Conservation (phyloP, 495 filamentous ascomycete species). For the Hypoxylon crocopeplum region DNA sequence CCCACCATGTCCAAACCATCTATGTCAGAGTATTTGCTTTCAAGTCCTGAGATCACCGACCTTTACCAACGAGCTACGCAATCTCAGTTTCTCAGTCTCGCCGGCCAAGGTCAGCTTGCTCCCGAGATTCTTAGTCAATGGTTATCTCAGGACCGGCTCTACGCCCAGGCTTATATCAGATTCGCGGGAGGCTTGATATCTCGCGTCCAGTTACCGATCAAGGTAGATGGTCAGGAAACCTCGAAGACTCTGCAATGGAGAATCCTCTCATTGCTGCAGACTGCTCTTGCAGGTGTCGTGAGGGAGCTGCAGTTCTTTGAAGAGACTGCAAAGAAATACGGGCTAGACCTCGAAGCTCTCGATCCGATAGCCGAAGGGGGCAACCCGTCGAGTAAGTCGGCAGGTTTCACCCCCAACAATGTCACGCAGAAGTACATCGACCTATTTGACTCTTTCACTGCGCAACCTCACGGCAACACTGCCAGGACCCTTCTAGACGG, state of each 20-base stretch:
- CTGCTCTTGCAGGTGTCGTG: constrained; percentile 67
- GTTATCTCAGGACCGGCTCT: constrained; percentile 78
- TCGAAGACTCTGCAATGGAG: constrained; percentile 54
- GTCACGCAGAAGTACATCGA: constrained; percentile 42
- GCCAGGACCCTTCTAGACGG: constrained; percentile 61
- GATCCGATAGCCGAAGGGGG: constrained; percentile 38
- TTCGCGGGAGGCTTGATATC: constrained; percentile 72
- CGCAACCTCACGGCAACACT: constrained; percentile 16
- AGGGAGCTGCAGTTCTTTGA: constrained; percentile 75
- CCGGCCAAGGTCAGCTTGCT: constrained; percentile 67
- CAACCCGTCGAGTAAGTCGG: constrained; percentile 21
- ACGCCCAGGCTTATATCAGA: constrained; percentile 74
- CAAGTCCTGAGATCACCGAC: constrained; percentile 33
- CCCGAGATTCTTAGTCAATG: constrained; percentile 65
- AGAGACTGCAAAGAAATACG: constrained; percentile 65
- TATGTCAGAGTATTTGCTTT: constrained; percentile 60
- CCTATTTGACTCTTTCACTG: constrained; percentile 43
- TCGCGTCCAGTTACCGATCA: constrained; percentile 63
- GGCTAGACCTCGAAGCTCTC: constrained; percentile 57
- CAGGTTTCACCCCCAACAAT: constrained; percentile 38
- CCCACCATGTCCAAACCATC: constrained; percentile 43
- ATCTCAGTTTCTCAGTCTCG: constrained; percentile 71
- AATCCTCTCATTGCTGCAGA: constrained; percentile 66
- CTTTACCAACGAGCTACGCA: constrained; percentile 65
- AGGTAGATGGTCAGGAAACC: constrained; percentile 37